Evolutionary conservation across 768 basidiomycete species (phyloP), one percentile per base, ranked within the genome.

Genomic region (Phaeotremella fagi): DNA sequence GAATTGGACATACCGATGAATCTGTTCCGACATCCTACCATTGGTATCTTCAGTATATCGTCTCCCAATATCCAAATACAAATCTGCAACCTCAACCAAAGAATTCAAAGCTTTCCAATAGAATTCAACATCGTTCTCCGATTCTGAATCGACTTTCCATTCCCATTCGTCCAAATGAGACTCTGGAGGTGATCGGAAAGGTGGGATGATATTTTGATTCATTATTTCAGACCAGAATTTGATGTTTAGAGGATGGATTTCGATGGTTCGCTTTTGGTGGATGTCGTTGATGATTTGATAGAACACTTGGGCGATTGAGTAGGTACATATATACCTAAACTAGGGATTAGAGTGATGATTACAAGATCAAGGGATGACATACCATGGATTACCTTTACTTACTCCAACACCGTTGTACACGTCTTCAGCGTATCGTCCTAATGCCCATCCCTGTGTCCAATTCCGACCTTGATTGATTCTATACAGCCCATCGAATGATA

Each of bases 331-430:
- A 52, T 59, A 67, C 68, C 68, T 70, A 42, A 6, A 37, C 15
- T 1, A 25, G 18, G 29, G 18, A 45, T 25, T 5, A 11, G 22
- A 15, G 9, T 31, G 20, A 37, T 26, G 33, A 35, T 35, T 9
- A 35, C 33, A n/a, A 35, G 38, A 22, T 41, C 38, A 12, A 7
- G 38, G 12, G 12, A 7, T 20, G 20, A 50, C 67, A 46, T 27
- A 75, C 75, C 75, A 76, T 3, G 75, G 74, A 53, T 75, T 72
- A 2, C 63, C 75, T 12, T 45, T 42, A 33, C 70, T 68, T 9
- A 41, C 59, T 7, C 68, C 65, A 3, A 66, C 62, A 20, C 75
- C 75, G 51, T 76, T 61, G 47, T 76, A 76, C 12, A 75, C 55
- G 49, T 76, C 75, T 55, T 75, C 74, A 11, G 45, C 45, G 24